Evolutionary conservation across 2,329 filamentous ascomycete species (phyloP).

Genomic region (Aspergillus spinulosporus): DNA sequence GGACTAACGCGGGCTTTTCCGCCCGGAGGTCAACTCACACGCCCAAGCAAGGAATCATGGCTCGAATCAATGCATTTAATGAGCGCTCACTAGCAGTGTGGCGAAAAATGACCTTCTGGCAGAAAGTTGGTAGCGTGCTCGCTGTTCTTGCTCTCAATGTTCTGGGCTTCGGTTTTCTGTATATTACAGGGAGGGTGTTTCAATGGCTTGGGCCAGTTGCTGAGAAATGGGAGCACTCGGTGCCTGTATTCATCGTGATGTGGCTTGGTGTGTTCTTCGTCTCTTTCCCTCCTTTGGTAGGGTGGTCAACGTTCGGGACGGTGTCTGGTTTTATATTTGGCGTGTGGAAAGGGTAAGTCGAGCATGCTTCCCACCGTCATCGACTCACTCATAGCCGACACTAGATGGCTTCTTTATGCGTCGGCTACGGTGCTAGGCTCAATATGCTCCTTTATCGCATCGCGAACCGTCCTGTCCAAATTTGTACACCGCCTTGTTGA

Average conservation of each 20-base stretch:
- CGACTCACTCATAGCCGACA: constrained; percentile 25
- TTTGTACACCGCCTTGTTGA: constrained; percentile 82
- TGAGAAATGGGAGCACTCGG: constrained; percentile 71
- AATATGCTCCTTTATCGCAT: constrained; percentile 75
- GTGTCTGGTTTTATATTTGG: constrained; percentile 71
- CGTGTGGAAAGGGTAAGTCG: constrained; percentile 66
- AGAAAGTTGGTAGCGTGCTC: constrained; percentile 60
- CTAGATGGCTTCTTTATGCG: constrained; percentile 80
- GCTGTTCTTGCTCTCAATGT: constrained; percentile 55
- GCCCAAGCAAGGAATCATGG: constrained; percentile 40
- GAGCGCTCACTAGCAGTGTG: constrained; percentile 37
- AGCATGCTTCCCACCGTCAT: not conserved
- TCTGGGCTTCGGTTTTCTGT: constrained; percentile 66
- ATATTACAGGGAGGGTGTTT: constrained; percentile 81
- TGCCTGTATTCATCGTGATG: constrained; percentile 70
- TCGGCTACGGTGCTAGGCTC: constrained; percentile 76
- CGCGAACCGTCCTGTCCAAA: constrained; percentile 71
- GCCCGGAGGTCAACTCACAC: constrained; percentile 33
- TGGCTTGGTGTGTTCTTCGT: constrained; percentile 74
- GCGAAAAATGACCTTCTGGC: constrained; percentile 50
- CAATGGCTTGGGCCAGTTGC: constrained; percentile 70
- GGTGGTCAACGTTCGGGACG: constrained; percentile 76
- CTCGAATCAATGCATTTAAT: constrained; percentile 37
- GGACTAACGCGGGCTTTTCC: constrained; percentile 42
- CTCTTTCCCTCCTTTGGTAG: constrained; percentile 83